phyloP scores from a whole-genome alignment of 1,284 basidiomycete species.

The Marasmius fiardii region DNA sequence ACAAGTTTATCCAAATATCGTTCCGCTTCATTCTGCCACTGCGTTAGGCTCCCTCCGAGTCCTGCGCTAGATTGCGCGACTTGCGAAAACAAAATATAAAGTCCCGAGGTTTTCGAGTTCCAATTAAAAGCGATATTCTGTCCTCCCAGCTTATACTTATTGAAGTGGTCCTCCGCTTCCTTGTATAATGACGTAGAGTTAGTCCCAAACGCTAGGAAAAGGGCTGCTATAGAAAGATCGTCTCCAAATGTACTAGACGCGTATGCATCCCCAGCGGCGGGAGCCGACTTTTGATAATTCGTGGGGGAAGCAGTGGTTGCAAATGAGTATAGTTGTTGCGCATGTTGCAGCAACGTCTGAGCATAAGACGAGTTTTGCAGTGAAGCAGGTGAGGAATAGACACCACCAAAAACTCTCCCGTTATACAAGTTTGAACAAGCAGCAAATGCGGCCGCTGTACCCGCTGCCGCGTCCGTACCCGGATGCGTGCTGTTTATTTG shows the following conservation, averaged over 20 bases:
- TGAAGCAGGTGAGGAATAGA: slow-evolving; percentile 56
- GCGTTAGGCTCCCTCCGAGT: slow-evolving; percentile 50
- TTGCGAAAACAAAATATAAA: slow-evolving; percentile 73
- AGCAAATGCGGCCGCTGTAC: slow-evolving; percentile 82
- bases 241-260: slow-evolving; percentile 69
- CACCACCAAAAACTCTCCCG: slow-evolving; percentile 46
- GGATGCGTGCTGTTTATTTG: slow-evolving; percentile 77
- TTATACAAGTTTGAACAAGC: slow-evolving; percentile 82
- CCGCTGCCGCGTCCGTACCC: slow-evolving; percentile 87
- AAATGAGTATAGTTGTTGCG: slow-evolving; percentile 69
- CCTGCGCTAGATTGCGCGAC: slow-evolving; percentile 50
- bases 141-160: slow-evolving; percentile 50
- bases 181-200: slow-evolving; percentile 59
- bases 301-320: slow-evolving; percentile 59
- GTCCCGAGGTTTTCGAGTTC: slow-evolving; percentile 79
- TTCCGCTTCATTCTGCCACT: slow-evolving; percentile 75
- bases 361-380: slow-evolving; percentile 78
- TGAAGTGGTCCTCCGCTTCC: slow-evolving; percentile 65
- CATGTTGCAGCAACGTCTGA: slow-evolving; percentile 66
- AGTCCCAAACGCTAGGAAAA: slow-evolving; percentile 74
- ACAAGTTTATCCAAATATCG: slow-evolving; percentile 75
- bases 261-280: slow-evolving; percentile 65
- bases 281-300: slow-evolving; percentile 65
- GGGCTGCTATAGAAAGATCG: slow-evolving; percentile 69
- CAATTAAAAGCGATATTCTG: slow-evolving; percentile 78